phyloP scores from a whole-genome alignment of 2,329 filamentous ascomycete genomes.

The Neopestalotiopsis rosae region DNA sequence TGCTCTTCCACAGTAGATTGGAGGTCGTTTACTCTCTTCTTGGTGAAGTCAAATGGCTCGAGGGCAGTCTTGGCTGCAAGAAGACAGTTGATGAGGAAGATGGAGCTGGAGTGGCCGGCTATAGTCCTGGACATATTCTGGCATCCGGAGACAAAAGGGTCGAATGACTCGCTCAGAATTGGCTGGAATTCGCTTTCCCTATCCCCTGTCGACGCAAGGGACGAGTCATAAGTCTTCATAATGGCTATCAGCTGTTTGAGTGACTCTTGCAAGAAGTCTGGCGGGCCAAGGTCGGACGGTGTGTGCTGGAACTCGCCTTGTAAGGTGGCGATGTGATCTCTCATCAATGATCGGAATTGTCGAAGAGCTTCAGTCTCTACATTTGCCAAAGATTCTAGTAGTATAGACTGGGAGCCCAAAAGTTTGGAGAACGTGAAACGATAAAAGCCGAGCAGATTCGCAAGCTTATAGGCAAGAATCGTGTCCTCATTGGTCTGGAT shows the following conservation, averaged over 20 bases:
- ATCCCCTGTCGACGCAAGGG: constrained; percentile 65
- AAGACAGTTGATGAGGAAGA: constrained; percentile 78
- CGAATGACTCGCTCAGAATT: constrained; percentile 78
- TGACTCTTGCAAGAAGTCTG: constrained; percentile 80
- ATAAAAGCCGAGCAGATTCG: constrained; percentile 91
- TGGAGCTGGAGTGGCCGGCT: constrained; percentile 61
- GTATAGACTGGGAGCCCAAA: constrained; percentile 69
- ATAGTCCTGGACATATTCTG: constrained; percentile 70
- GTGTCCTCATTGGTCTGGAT: constrained; percentile 92
- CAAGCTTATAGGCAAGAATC: constrained; percentile 86
- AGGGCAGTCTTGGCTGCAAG: constrained; percentile 63
- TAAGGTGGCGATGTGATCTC: constrained; percentile 77
- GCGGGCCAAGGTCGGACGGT: constrained; percentile 76
- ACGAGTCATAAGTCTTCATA: constrained; percentile 87
- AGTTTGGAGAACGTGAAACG: constrained; percentile 82
- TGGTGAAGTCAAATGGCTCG: constrained; percentile 67
- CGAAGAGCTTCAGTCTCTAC: constrained; percentile 79
- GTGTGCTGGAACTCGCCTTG: constrained; percentile 74
- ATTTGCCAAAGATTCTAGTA: constrained; percentile 71
- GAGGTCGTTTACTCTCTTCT: constrained; percentile 58
- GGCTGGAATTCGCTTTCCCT: constrained; percentile 74
- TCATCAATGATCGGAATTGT: constrained; percentile 82
- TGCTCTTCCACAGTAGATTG: constrained; percentile 60
- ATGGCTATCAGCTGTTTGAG: constrained; percentile 79
- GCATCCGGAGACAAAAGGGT: constrained; percentile 83